These are phyloP conservation scores for Glomus cerebriforme DNA, from an alignment of 192 early-diverging fungal genomes.

Conservation along the genomic window DNA sequence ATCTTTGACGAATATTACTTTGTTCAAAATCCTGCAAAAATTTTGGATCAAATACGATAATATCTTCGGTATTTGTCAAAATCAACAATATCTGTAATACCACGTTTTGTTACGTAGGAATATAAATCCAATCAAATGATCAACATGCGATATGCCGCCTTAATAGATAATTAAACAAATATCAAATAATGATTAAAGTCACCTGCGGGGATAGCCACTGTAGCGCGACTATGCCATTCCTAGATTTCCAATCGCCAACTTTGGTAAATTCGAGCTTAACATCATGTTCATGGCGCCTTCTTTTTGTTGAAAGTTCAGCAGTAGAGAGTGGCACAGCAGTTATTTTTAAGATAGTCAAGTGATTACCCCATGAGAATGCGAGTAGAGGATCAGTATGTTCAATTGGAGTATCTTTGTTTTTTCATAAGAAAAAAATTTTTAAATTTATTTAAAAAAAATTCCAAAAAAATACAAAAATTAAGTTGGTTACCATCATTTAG, in stretches of 20 bases:
- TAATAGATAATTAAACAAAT: neutral
- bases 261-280: slow-evolving; percentile 49
- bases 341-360: slow-evolving; percentile 53
- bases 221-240: slow-evolving; percentile 58
- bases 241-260: slow-evolving; percentile 53
- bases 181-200: neutral
- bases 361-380: slow-evolving; percentile 60
- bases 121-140: neutral
- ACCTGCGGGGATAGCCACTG: slow-evolving; percentile 66
- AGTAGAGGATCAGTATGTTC: slow-evolving; percentile 52
- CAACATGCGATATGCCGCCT: neutral
- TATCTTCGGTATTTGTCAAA: slow-evolving; percentile 57
- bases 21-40: slow-evolving; percentile 52
- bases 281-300: slow-evolving; percentile 34
- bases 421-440: neutral
- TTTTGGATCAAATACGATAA: slow-evolving; percentile 61
- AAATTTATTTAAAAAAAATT: slow-evolving; percentile 11
- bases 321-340: slow-evolving; percentile 26
- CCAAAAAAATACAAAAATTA: slow-evolving; percentile 15
- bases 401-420: slow-evolving; percentile 32
- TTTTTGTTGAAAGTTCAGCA: slow-evolving; percentile 8
- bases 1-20: slow-evolving; percentile 46
- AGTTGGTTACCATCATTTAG: slow-evolving; percentile 35
- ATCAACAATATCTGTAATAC: slow-evolving; percentile 53
- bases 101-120: neutral